Conservation (phyloP, 495 filamentous ascomycete species). For the Podospora pseudocomata region DNA sequence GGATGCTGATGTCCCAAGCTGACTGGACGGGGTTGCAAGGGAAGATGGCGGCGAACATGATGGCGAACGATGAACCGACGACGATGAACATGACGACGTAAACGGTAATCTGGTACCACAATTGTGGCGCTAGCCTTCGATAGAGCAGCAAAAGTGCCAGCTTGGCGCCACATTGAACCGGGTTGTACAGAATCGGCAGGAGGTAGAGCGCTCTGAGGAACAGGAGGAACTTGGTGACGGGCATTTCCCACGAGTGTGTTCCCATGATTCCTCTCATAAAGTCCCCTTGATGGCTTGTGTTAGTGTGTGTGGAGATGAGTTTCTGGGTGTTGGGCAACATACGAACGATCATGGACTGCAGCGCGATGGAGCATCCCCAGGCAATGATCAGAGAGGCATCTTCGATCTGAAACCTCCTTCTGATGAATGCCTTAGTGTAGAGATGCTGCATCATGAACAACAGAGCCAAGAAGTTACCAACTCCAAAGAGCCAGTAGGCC, state of each 20-base stretch:
- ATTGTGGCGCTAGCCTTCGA: slow-evolving; percentile 14
- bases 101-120: slow-evolving; percentile 10
- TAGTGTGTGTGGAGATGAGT: neutral
- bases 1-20: slow-evolving; percentile 31
- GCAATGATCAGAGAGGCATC: slow-evolving; percentile 9
- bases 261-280: slow-evolving; percentile 10
- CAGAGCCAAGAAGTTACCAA: slow-evolving; percentile 11
- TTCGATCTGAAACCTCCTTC: slow-evolving; percentile 11
- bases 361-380: neutral
- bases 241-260: slow-evolving; percentile 11
- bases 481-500: slow-evolving; percentile 18
- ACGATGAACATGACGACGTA: slow-evolving; percentile 14
- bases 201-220: slow-evolving; percentile 11
- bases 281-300: slow-evolving; percentile 1
- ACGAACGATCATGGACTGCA: neutral
- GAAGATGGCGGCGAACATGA: slow-evolving; percentile 35
- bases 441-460: slow-evolving; percentile 14
- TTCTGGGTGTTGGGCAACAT: no score
- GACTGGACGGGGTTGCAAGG: slow-evolving; percentile 35
- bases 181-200: slow-evolving; percentile 17
- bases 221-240: slow-evolving; percentile 8
- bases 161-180: slow-evolving; percentile 13
- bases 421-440: slow-evolving; percentile 14
- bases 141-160: slow-evolving; percentile 18
- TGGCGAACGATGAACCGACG: slow-evolving; percentile 14